Base-by-base conservation (phyloP, 2,329 filamentous ascomycete species). In the Colletotrichum godetiae region DNA sequence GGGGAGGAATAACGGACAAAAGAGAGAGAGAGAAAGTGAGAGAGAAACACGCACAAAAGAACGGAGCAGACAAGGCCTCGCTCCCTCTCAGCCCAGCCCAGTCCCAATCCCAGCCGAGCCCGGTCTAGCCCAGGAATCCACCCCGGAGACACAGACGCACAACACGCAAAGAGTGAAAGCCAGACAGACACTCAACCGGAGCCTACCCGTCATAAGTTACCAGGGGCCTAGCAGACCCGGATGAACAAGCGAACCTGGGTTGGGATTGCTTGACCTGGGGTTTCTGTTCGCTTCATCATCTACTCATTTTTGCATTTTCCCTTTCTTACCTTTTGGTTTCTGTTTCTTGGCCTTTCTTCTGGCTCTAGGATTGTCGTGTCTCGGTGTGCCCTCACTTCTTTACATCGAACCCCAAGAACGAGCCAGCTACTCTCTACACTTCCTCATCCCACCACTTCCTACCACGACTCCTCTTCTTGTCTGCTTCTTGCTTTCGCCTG, bases 181-280 rank as follows among this genome's bases (percentile, higher is more conserved):
- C n/a, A 66, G 29, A 42, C 53, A 59, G 53, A 66, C 22, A 65
- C 67, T 49, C 19, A 37, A 15, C 29, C 64, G 33, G 49, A 67
- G 60, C 67, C 53, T 29, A 70, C 60, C 67, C 60, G 71, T 73
- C 67, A 57, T 64, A 68, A 57, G 52, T 46, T 52, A 60, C 70
- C 35, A 60, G 70, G 68, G 59, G 55, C 70, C 70, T 61, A 61
- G 56, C n/a, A 73, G 42, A 73, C 49, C 65, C 71, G 42, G 56
- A 58, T 55, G 46, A 71, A 65, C 61, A 49, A 57, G 37, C 61
- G 35, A 66, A 37, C 49, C 71, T 58, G 63, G 55, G 46, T 52
- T 56, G 57, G 61, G 65, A 35, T 61, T 63, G 56, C 67, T 66
- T 35, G 60, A 65, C 52, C 70, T 37, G 52, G 65, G 66, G 59